A percentile compares a stretch with the other conserved stretches of the same genome.
Conservation (phyloP, 2,329 filamentous ascomycete genomes). For the Podosphaera fusca region DNA sequence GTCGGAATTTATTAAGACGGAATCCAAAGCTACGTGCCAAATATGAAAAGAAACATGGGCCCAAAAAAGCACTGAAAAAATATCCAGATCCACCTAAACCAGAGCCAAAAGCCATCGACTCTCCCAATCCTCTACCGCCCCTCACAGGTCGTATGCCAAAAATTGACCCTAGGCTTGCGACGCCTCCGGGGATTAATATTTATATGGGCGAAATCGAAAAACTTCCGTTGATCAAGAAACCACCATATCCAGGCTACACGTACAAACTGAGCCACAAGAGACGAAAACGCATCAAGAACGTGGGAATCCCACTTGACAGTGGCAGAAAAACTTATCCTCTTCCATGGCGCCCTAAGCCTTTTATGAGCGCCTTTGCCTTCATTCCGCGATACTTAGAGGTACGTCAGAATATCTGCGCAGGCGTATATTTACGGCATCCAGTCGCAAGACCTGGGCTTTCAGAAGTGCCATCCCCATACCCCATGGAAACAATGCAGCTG, state of each 20-base stretch:
- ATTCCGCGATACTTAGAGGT: slow-evolving; percentile 92
- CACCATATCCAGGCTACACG: background rate
- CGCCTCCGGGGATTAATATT: background rate
- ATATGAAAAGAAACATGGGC: background rate
- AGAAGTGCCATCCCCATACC: slow-evolving; percentile 71
- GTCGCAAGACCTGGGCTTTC: slow-evolving; percentile 62
- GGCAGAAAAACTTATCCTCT: slow-evolving; percentile 46
- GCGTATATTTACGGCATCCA: slow-evolving; percentile 84
- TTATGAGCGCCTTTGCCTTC: slow-evolving; percentile 81
- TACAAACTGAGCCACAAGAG: background rate
- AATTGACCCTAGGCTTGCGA: background rate
- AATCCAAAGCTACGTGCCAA: background rate
- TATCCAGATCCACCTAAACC: background rate
- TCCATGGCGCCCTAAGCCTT: slow-evolving; percentile 70
- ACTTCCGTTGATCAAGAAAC: background rate
- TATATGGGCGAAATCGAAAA: slow-evolving; percentile 1
- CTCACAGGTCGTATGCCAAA: background rate
- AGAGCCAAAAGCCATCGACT: background rate
- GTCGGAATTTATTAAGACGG: background rate
- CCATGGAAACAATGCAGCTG: slow-evolving; percentile 44
- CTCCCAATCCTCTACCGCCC: background rate
- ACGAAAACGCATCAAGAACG: background rate
- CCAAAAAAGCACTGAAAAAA: background rate
- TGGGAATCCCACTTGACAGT: background rate
- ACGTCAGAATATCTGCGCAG: slow-evolving; percentile 89